Conservation (phyloP, 441 rosid species). For the Brassica hybrid region DNA sequence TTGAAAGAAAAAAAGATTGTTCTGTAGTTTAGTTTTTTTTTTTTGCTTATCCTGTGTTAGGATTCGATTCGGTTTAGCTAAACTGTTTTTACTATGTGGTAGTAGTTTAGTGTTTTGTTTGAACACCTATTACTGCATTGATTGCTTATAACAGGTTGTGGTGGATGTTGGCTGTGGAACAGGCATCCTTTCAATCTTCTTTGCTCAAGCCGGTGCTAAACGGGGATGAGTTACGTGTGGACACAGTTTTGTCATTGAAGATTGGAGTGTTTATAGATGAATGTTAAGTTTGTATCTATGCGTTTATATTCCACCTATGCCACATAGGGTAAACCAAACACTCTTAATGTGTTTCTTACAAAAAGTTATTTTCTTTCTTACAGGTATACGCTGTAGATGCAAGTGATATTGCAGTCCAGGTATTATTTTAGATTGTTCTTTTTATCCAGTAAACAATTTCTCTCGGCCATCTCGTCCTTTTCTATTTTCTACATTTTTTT, state of each 20-base stretch:
- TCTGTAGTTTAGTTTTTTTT: conserved; percentile 2
- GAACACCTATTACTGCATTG: conserved; percentile 30
- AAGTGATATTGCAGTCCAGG: conserved; percentile 96
- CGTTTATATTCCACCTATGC: conserved; percentile 19
- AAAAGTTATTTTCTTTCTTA: conserved; percentile 16
- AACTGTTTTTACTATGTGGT: conserved; percentile 1
- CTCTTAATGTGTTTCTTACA: conserved; percentile 19
- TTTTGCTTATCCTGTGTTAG: conserved; percentile 15
- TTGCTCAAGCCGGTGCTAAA: conserved; percentile 98
- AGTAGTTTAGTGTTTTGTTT: neutral
- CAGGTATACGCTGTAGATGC: conserved; percentile 99
- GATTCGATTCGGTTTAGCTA: neutral
- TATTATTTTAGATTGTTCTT: conserved; percentile 35
- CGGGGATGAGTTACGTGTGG: conserved; percentile 53
- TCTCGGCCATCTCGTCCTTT: conserved; percentile 14
- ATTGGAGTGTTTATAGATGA: conserved; percentile 3
- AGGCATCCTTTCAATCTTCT: too few relatives aligned
- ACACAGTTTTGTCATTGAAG: neutral
- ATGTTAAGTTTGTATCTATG: neutral
- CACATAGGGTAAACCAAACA: conserved; percentile 23
- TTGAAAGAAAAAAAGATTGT: conserved; percentile 12
- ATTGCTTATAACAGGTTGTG: conserved; percentile 66
- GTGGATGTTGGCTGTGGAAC: too few relatives aligned
- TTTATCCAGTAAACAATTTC: neutral
- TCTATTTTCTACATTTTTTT: conserved; percentile 6